Conservation (phyloP, 345 rosid genomes). For the Eucalyptus regnans region DNA sequence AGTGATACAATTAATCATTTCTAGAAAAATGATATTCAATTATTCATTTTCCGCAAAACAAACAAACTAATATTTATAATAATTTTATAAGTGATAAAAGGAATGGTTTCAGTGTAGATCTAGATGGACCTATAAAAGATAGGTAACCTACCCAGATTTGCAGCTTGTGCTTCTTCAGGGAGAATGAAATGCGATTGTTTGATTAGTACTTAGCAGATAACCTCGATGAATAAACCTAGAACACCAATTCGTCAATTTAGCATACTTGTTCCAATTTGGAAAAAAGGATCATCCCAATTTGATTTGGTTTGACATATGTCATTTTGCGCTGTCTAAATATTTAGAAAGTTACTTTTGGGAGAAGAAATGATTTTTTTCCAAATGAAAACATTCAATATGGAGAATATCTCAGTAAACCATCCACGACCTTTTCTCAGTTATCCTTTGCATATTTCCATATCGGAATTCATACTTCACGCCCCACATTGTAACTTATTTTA, state of each 20-base stretch:
- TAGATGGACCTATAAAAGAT: background rate
- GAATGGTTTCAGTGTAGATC: background rate
- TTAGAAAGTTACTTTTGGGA: background rate
- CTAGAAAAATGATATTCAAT: background rate
- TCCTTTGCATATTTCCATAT: background rate
- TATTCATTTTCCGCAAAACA: background rate
- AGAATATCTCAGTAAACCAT: background rate
- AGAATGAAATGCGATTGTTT: background rate
- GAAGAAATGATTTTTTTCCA: background rate
- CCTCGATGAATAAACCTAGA: background rate
- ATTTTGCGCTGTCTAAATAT: background rate
- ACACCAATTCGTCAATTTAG: background rate
- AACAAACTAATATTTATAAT: background rate
- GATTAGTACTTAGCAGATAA: background rate
- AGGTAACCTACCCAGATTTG: background rate
- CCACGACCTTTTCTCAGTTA: background rate
- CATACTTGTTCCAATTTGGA: background rate
- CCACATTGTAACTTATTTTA: background rate
- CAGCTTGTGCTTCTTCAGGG: background rate
- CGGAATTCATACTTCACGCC: background rate
- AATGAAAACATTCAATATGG: background rate
- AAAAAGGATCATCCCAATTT: background rate
- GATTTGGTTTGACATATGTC: background rate
- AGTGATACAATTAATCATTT: background rate
- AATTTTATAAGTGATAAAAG: background rate